phyloP scores from a whole-genome alignment of 2,329 filamentous ascomycete genomes.

The Eutypa lata region DNA sequence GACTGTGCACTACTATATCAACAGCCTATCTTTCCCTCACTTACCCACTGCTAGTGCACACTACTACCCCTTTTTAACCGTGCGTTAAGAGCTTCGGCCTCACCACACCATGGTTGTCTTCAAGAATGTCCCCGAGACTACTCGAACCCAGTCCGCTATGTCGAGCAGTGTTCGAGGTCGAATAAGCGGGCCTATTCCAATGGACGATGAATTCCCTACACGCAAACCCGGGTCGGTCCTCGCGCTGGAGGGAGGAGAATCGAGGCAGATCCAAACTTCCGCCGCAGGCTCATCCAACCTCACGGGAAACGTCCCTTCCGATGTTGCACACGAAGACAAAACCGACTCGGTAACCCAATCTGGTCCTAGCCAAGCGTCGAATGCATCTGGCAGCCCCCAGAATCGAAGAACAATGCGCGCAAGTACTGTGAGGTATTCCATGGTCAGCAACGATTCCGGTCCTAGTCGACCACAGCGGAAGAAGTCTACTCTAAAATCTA shows the following conservation, averaged over 20 bases:
- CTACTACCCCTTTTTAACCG: slow-evolving; percentile 5
- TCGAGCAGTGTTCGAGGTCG: slow-evolving; percentile 52
- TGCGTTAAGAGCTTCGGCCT: slow-evolving; percentile 6
- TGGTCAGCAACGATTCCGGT: slow-evolving; percentile 40
- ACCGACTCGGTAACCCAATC: slow-evolving; percentile 17
- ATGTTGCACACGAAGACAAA: slow-evolving; percentile 18
- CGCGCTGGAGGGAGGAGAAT: slow-evolving; percentile 29
- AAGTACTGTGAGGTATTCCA: slow-evolving; percentile 45
- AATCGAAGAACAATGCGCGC: slow-evolving; percentile 35
- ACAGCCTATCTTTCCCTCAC: slow-evolving; percentile 11
- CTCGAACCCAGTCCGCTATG: slow-evolving; percentile 32
- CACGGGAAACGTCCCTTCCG: slow-evolving; percentile 14
- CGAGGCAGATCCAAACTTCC: slow-evolving; percentile 14
- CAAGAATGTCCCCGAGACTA: slow-evolving; percentile 40
- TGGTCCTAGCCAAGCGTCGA: slow-evolving; percentile 24
- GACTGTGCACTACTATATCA: slow-evolving; percentile 1
- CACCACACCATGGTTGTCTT: slow-evolving; percentile 38
- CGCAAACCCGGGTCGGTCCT: slow-evolving; percentile 39
- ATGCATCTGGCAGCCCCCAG: slow-evolving; percentile 23
- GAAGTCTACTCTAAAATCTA: slow-evolving; percentile 55
- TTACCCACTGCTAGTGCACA: slow-evolving; percentile 18
- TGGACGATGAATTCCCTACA: slow-evolving; percentile 55
- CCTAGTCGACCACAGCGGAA: slow-evolving; percentile 46
- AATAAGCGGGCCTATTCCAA: slow-evolving; percentile 61
- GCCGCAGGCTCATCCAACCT: slow-evolving; percentile 16